Percentiles rank a stretch among this genome's conserved stretches.
Conservation (phyloP, 805 yeast genomes). For the Millerozyma miso region DNA sequence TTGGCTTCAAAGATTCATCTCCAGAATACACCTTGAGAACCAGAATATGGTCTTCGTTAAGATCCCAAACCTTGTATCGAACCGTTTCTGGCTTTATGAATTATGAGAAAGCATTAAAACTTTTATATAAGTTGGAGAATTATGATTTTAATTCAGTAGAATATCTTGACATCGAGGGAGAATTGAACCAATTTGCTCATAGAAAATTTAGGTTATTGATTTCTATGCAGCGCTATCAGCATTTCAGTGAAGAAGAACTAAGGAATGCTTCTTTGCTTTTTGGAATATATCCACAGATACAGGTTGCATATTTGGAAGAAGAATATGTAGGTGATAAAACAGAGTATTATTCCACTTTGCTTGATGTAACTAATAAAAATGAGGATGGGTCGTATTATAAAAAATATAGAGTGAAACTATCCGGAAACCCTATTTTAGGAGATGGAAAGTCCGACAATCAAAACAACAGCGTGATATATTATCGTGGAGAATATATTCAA, state of each 20-base stretch:
- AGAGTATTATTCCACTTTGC: constrained; percentile 59
- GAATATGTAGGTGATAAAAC: constrained; percentile 42
- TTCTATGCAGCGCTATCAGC: constrained; percentile 81
- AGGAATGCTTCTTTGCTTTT: constrained; percentile 65
- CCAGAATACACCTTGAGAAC: constrained; percentile 67
- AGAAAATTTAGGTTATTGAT: constrained; percentile 78
- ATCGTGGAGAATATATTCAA: constrained; percentile 92
- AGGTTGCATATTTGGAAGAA: constrained; percentile 52
- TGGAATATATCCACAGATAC: constrained; percentile 66
- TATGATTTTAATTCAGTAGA: constrained; percentile 36
- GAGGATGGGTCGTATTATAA: constrained; percentile 45
- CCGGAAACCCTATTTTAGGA: constrained; percentile 93
- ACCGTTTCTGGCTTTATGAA: constrained; percentile 84
- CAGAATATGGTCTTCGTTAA: constrained; percentile 80
- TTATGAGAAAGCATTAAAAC: constrained; percentile 66
- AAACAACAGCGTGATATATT: constrained; percentile 79
- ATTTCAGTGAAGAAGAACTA: constrained; percentile 60
- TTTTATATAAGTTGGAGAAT: constrained; percentile 65
- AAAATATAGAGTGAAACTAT: constrained; percentile 60
- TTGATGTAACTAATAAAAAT: constrained; percentile 37
- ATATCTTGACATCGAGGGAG: constrained; percentile 15
- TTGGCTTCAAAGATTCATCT: constrained; percentile 67
- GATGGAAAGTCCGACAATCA: constrained; percentile 97
- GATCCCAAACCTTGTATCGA: constrained; percentile 79
- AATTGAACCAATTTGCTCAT: constrained; percentile 46